Percentiles rank a stretch among this genome's conserved stretches.
These are phyloP conservation scores for Ascochyta viciae-villosae DNA, from an alignment of 2,329 filamentous ascomycete species.

Conservation along the genomic window DNA sequence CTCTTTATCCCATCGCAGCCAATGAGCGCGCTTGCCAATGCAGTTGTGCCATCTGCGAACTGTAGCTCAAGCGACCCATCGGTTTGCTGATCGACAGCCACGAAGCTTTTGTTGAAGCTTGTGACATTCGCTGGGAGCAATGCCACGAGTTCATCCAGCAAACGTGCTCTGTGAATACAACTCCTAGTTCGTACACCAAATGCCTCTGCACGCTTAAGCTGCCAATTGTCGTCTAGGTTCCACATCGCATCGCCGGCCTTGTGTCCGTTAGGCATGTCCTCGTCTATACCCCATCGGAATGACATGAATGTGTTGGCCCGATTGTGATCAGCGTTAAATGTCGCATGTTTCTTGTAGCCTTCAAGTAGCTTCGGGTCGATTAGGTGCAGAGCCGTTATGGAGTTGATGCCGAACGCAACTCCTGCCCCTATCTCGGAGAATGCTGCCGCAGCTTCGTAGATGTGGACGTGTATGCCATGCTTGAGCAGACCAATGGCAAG, in stretches of 20 bases:
- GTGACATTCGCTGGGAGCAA: conserved; percentile 40
- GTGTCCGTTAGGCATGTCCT: not conserved
- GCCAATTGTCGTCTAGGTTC: conserved; percentile 45
- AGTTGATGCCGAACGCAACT: conserved; percentile 49
- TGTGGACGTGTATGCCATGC: conserved; percentile 26
- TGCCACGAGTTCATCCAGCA: conserved; percentile 57
- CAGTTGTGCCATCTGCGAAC: conserved; percentile 47
- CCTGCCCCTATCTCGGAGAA: conserved; percentile 34
- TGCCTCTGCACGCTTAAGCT: conserved; percentile 49
- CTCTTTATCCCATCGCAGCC: conserved; percentile 58
- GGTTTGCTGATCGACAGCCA: conserved; percentile 38
- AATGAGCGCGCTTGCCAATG: conserved; percentile 50
- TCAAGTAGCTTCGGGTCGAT: conserved; percentile 49
- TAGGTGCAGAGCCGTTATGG: conserved; percentile 51
- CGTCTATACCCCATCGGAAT: conserved; percentile 13
- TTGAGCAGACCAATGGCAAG: conserved; percentile 30
- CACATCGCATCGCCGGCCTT: conserved; percentile 47
- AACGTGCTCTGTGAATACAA: conserved; percentile 46
- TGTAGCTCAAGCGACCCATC: conserved; percentile 46
- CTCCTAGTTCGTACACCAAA: conserved; percentile 9
- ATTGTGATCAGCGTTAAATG: conserved; percentile 47
- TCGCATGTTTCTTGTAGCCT: conserved; percentile 50
- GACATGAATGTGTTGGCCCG: conserved; percentile 49
- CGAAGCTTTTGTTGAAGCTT: conserved; percentile 33
- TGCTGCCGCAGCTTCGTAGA: conserved; percentile 33